Percentiles rank a stretch among this genome's conserved stretches.
These are phyloP conservation scores for Durio zibethinus DNA, from an alignment of 345 rosid species.

Conservation along the genomic window DNA sequence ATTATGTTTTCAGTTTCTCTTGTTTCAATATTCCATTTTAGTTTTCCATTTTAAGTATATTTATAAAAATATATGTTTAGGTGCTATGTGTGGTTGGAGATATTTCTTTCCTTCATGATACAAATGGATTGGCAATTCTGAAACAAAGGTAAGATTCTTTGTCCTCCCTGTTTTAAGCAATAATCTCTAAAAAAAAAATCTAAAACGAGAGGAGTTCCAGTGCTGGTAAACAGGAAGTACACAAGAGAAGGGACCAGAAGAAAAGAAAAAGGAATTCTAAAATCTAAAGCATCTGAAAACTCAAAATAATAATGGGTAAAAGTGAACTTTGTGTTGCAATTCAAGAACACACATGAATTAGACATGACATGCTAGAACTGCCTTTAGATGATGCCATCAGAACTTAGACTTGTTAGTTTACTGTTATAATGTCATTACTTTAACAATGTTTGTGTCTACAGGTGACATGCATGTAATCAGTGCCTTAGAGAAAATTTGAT, in stretches of 20 bases:
- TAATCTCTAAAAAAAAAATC: background rate
- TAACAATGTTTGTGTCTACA: background rate
- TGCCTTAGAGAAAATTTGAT: background rate
- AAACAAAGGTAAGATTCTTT: constrained; percentile 54
- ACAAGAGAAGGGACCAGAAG: background rate
- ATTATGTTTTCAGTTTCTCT: background rate
- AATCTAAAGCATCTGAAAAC: background rate
- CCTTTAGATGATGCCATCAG: background rate
- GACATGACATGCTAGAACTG: background rate
- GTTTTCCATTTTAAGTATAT: background rate
- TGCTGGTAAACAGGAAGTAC: background rate
- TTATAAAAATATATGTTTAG: constrained; percentile 29
- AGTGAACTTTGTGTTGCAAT: background rate
- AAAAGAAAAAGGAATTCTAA: background rate
- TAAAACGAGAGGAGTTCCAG: background rate
- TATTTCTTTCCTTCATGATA: constrained; percentile 93
- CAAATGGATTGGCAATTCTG: constrained; percentile 85
- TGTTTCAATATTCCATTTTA: background rate
- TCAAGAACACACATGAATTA: background rate
- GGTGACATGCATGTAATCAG: background rate
- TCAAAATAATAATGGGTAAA: background rate
- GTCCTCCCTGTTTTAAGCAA: background rate
- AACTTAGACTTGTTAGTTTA: background rate
- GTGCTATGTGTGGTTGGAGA: constrained; percentile 82
- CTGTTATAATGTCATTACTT: background rate